Evolutionary conservation across 139 green algal species (phyloP), one percentile per base, ranked within the genome.

Genomic region (Deuterostichococcus epilithicus): DNA sequence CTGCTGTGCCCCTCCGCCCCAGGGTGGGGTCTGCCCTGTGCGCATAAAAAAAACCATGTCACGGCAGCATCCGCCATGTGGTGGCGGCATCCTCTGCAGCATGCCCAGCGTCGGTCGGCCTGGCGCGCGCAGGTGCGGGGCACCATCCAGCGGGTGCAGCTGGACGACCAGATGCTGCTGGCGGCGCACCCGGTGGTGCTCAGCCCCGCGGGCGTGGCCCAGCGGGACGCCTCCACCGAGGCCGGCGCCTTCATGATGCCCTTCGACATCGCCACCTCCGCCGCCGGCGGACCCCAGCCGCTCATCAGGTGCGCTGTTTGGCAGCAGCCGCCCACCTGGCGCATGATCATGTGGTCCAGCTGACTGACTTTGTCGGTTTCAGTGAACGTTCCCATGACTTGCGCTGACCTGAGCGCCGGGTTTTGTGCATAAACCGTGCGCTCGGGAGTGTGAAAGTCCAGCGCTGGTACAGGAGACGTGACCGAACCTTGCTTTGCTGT

Each of bases 111-210:
- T 35, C 13, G 32, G 6, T 70, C 8, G 32, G 10, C 10, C 6
- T 52, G 42, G 42, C 66, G 76, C 28, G 68, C 70, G 10, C 47
- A 78, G 44, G 70, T 90, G 39, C 52, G 67, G 20, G 85, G 83
- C 74, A 83, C 69, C 44, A 68, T 97, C 23, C 77, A 86, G 36
- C 82, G 83, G 25, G 32, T 95, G 26, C 92, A 97, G 86, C 82
- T 97, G 68, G 92, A 97, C 88, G 94, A 97, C 84, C 92, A 97
- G 84, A 86, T 94, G 82, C 84, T 97, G 66, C 88, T 93, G 67
- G 91, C 92, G 25, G 83, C 78, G 15, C 84, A 93, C 72, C 92
- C 92, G 0, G 91, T 97, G 47, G 91, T 97, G 72, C 84, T 97
- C 72, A 87, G 89, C 8, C 87, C 87, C 15, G 80, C 86, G 13